Base-by-base conservation (phyloP, 495 filamentous ascomycete species). In the Penicillium mononematosum region DNA sequence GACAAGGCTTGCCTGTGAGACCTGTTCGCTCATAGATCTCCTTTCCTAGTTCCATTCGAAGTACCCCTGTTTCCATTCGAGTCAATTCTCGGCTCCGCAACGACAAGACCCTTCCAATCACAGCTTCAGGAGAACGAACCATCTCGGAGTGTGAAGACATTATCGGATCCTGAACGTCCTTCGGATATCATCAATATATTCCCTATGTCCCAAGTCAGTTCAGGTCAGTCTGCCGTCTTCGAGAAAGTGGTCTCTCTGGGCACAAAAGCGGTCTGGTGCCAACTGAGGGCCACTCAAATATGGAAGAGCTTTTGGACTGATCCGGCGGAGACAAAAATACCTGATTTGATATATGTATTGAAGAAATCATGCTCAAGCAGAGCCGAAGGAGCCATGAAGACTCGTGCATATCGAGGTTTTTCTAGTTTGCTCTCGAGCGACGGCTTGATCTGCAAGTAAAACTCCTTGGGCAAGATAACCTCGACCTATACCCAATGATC, bases 111-210 rank as follows among this genome's bases (percentile, higher is more conserved):
- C 22, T 19, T 22, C 16, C 16, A 32, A 4, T 24, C 29, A 27
- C 39, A 24, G 10, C 7, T 25, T 36, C 24, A 27, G 19, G 6
- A 16, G 22, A 10, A 64, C 69, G 57, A 62, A 84, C 92, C 92
- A 53, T 92, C 83, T 55, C 71, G 80, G 2, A 98, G 74, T 0
- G 81, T 84, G 65, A 88, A 95, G 3, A 90, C 77, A 67, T 90
- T 91, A 64, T 96, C 91, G 10, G 88, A 81, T n/a, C 86, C 89
- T 41, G 83, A 75, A 22, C 83, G 79, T 27, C 94, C 94, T 67
- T 96, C 88, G 0, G 95, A 97, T 16, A 96, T 83, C 90, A 98
- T 94, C 65, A 95, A 69, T 59, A 96, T 79, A 67, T 91, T 88
- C 19, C 94, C 93, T 96, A 54, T 27, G 43, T 11, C 6, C 16